Percentiles rank a stretch among this genome's conserved stretches.
Conservation (phyloP, 192 early-diverging fungal genomes). For the Coemansia sp. region DNA sequence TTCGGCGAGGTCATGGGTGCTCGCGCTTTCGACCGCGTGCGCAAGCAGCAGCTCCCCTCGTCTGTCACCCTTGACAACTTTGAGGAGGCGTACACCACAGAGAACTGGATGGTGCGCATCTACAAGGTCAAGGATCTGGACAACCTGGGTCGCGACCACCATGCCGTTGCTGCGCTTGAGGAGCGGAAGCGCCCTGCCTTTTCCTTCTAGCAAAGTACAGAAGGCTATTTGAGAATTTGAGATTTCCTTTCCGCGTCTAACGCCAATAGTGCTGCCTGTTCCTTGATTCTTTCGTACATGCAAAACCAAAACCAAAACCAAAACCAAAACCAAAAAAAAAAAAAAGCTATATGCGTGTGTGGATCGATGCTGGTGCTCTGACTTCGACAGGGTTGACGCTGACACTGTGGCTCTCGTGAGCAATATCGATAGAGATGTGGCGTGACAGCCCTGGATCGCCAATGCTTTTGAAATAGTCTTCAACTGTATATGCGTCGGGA, state of each 20-base stretch:
- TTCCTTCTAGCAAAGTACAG: too few relatives aligned
- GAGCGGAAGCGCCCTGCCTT: neutral
- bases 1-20: slow-evolving; percentile 87
- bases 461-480: slow-evolving; percentile 16
- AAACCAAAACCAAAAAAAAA: neutral
- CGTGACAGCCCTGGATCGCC: neutral
- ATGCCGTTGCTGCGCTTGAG: slow-evolving; percentile 18
- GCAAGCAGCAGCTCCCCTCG: slow-evolving; percentile 69
- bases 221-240: too few relatives aligned
- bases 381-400: slow-evolving; percentile 42
- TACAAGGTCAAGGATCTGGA: slow-evolving; percentile 98
- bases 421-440: slow-evolving; percentile 22
- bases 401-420: neutral
- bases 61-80: slow-evolving; percentile 80
- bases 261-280: too few relatives aligned
- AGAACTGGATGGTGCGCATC: slow-evolving; percentile 98
- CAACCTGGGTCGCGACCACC: slow-evolving; percentile 75
- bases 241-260: too few relatives aligned
- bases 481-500: slow-evolving; percentile 12
- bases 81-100: slow-evolving; percentile 92
- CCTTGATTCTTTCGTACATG: too few relatives aligned
- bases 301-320: too few relatives aligned
- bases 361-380: slow-evolving; percentile 22
- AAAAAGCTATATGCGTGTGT: slow-evolving; percentile 22
- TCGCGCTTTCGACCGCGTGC: slow-evolving; percentile 79